Percentiles rank a stretch among this genome's conserved stretches.
Evolutionary conservation across 306 rosid genomes (phyloP).

Genomic region (Malus sieversii): DNA sequence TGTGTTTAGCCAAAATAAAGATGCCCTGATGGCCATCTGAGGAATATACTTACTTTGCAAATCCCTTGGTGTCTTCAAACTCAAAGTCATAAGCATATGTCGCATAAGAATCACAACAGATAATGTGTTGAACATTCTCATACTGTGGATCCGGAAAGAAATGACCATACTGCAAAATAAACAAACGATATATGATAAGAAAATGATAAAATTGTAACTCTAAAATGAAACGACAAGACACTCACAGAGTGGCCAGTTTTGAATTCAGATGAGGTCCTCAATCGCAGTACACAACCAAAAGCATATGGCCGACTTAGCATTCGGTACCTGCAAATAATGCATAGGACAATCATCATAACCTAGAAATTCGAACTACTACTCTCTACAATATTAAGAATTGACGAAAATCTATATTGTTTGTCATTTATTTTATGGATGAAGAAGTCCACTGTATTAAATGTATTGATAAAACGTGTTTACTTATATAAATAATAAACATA

Average conservation of each 20-base stretch:
- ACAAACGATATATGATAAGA: slow-evolving; percentile 18
- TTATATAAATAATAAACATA: not conserved
- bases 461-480: not conserved
- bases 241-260: slow-evolving; percentile 86
- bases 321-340: slow-evolving; percentile 62
- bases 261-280: slow-evolving; percentile 89
- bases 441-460: not conserved
- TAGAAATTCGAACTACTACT: not conserved
- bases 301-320: slow-evolving; percentile 96
- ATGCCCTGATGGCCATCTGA: not conserved
- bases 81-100: slow-evolving; percentile 94
- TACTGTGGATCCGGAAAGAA: slow-evolving; percentile 98
- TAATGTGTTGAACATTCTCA: slow-evolving; percentile 92
- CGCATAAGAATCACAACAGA: slow-evolving; percentile 94
- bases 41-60: slow-evolving; percentile 57
- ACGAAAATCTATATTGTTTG: not conserved
- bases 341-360: slow-evolving; percentile 4
- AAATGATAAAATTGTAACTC: slow-evolving; percentile 6
- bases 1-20: not conserved
- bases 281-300: slow-evolving; percentile 76
- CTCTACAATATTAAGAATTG: not conserved
- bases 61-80: slow-evolving; percentile 75
- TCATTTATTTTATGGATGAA: not conserved
- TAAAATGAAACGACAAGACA: slow-evolving; percentile 22
- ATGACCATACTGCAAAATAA: slow-evolving; percentile 85